Base-by-base conservation (phyloP, 805 yeast species). In the Cyberlindnera nakhonratchasimensis region DNA sequence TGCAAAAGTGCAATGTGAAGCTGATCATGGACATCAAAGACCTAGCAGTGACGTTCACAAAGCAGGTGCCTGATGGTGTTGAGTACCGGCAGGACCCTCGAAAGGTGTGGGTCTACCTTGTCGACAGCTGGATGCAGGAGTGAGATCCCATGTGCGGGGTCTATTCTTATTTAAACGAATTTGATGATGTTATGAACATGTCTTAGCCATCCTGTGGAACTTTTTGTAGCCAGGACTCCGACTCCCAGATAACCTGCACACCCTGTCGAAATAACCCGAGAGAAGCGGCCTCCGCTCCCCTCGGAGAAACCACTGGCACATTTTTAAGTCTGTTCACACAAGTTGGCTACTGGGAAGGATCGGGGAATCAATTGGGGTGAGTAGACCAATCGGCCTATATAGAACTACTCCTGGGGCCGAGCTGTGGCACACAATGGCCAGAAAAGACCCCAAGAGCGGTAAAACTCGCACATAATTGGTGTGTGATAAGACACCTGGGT, bases 1-100 rank as follows among this genome's bases (percentile, higher is more conserved):
- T 55, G 18, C 47, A 48, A 24, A 42, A 51, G 19, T 47, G 53
- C 19, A 47, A 54, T 25, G 42, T 55, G 16, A 20, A 23, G 8
- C 18, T 54, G 17, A 32, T 31, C 7, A 16, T 54, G 14, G 49
- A 47, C n/a, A 23, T 45, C 12, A 30, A 26, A 6, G 47, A 45
- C 20, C 17, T 43, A 18, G 42, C 34, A 7, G 25, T 50, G 11
- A 40, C 38, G 0, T 51, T 40, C 34, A 38, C 43, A n/a, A 48
- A 26, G 13, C 52, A 45, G 33, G 37, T 39, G 11, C 45, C 47
- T 2, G 35, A 39, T n/a, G 40, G 35, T 9, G 48, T 48, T 6
- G 48, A 39, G 30, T 48, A 39, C 21, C 13, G 16, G 13, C 41
- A 47, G 28, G 30, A 28, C 6, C 47, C 48, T 3, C 12, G 36